Base-by-base conservation (phyloP, 2,329 filamentous ascomycete genomes). In the Hymenoscyphus repandus region DNA sequence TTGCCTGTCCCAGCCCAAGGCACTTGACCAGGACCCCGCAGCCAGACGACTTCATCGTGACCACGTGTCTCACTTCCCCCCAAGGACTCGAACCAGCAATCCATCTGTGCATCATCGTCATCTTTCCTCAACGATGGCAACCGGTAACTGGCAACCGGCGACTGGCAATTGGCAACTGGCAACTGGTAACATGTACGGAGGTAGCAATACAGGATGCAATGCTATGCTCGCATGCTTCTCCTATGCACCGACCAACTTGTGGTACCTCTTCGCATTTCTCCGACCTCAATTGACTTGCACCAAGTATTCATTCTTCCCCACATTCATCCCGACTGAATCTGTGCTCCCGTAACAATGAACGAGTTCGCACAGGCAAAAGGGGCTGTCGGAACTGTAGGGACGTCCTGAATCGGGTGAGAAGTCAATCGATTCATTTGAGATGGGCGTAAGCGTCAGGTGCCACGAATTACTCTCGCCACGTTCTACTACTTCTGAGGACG, bases 21-120 rank as follows among this genome's bases (percentile, higher is more conserved):
- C n/a, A 17, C 3, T 46, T 34, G 27, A 30, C 13, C 11, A 18
- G 30, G 12, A 37, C 17, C 36, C 6, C 45, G 12, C 32, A 20
- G 6, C 3, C 22, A 22, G 15, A 38, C 46, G 38, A 42, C 46
- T 42, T 41, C 46, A 37, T 31, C 30, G 12, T 18, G 40, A 40
- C 47, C 47, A 49, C 47, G 47, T 49, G 47, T 49, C 47, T 37
- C 11, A 37, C 31, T 41, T 27, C 47, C 47, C 20, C 13, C 15
- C 27, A 27, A 22, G 17, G 20, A 46, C 38, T 27, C 22, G 22
- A 40, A 17, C 38, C 22, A 31, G n/a, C 12, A 32, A 44, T 6
- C 30, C 20, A 12, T 9, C 22, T 32, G 22, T n/a, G 30, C n/a
- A 32, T 44, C 41, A 32, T 32, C 41, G 30, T 44, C 22, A 32